Base-by-base conservation (phyloP, 352 stramenopile genomes). In the Phytopythium ostracodes region DNA sequence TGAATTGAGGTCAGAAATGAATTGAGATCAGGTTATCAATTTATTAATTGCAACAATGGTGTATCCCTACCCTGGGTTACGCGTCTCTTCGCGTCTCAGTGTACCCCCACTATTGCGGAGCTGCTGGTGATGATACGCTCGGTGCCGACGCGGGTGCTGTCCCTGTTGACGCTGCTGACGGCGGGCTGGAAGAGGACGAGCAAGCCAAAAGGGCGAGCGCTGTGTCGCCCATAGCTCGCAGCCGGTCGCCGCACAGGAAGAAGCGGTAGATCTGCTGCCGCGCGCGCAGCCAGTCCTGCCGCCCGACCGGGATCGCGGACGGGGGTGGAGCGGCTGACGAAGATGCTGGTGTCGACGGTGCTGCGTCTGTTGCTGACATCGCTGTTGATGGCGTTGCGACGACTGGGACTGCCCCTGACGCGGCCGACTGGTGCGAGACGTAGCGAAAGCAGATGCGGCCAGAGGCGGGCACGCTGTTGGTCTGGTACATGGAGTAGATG, bases 401-500 rank as follows among this genome's bases (percentile, higher is more conserved):
- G 47, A 8, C 24, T 8, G 25, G 25, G 2, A 35, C 47, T 5
- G 47, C 8, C 0, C 47, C 47, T 0, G 47, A 31, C 14, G 25
- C 25, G 25, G 47, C 25, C 15, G 47, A n/a, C n/a, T 49, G 54
- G 49, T 89, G 80, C 17, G 77, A 79, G 14, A 88, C 64, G 59
- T 89, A 89, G 35, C 80, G 76, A 51, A 89, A 89, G 61, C 68
- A 85, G 36, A 89, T 88, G 17, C 71, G 70, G 17, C 80, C 80
- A 4, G 61, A 64, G 1, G 68, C 24, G 12, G 80, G 80, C 27
- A 89, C 72, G 17, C 73, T 75, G 62, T 89, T 89, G 40, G 74
- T 85, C 56, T 89, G 80, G 71, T 89, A 88, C 80, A 89, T 88
- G 42, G 80, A 89, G 65, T 89, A 89, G 44, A 89, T 88, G 43